phyloP scores from a whole-genome alignment of 83 land plant genomes.

The Larix sibirica region DNA sequence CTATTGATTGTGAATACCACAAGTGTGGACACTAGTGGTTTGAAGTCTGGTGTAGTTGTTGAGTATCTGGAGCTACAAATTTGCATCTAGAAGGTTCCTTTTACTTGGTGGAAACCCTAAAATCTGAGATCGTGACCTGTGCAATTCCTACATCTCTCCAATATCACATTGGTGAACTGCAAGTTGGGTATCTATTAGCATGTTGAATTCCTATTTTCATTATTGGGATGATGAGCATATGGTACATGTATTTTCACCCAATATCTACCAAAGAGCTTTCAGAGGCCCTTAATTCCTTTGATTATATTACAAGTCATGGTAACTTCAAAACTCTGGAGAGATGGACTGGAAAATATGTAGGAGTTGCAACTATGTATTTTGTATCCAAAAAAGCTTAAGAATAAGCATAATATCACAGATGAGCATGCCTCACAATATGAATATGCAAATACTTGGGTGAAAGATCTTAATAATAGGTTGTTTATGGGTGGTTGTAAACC shows the following conservation, averaged over 20 bases:
- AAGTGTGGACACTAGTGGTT: no score
- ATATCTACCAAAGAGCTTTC: slow-evolving; percentile 78
- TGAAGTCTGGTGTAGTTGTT: no score
- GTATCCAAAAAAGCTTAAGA: slow-evolving; percentile 90
- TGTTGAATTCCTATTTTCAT: no score
- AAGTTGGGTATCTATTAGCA: no score
- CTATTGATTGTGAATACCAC: no score
- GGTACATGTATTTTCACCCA: slow-evolving; percentile 96
- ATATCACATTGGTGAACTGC: no score
- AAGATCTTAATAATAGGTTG: slow-evolving; percentile 71
- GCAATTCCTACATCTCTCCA: no score
- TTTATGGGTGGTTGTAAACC: slow-evolving; percentile 99
- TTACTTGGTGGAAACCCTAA: no score
- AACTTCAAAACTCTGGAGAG: slow-evolving; percentile 84
- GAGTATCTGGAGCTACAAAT: no score
- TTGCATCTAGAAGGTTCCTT: no score
- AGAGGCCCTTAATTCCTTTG: slow-evolving; percentile 96
- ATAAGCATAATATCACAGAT: slow-evolving; percentile 85
- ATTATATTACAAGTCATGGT: slow-evolving; percentile 88
- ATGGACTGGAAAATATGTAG: slow-evolving; percentile 82
- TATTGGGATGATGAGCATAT: slow-evolving; percentile 94
- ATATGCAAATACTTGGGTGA: slow-evolving; percentile 94
- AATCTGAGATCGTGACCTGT: no score
- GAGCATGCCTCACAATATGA: slow-evolving; percentile 90
- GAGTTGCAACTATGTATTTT: slow-evolving; percentile 95